Conservation (phyloP, 1,284 basidiomycete species). For the Microbotryum lychnidis-dioicae region DNA sequence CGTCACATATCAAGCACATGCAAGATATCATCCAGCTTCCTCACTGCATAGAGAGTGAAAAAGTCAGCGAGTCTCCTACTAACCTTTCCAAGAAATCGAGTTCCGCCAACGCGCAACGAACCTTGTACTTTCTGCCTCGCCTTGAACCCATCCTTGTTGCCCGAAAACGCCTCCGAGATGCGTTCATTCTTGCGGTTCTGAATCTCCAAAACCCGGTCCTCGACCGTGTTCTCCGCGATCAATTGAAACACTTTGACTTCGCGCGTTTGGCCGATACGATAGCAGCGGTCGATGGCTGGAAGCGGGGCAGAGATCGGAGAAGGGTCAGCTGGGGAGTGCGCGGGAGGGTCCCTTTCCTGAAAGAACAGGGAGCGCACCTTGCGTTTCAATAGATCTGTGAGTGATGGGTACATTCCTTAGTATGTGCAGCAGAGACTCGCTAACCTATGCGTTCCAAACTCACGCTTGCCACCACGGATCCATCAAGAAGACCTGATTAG, state of each 20-base stretch:
- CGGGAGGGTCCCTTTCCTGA: no score
- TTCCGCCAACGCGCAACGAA: neutral
- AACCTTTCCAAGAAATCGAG: no score
- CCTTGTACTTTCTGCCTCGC: slow-evolving; percentile 8
- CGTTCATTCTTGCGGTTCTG: slow-evolving; percentile 36
- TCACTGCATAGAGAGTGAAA: neutral
- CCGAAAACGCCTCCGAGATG: slow-evolving; percentile 32
- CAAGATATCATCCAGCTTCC: slow-evolving; percentile 2
- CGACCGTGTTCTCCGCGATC: slow-evolving; percentile 36
- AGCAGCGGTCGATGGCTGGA: slow-evolving; percentile 35
- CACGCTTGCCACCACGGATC: slow-evolving; percentile 34
- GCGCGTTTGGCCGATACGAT: slow-evolving; percentile 38
- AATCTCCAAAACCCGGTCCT: slow-evolving; percentile 35
- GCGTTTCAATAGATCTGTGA: slow-evolving; percentile 26
- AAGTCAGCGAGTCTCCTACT: no score
- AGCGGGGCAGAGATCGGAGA: no score
- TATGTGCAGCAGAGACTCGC: neutral
- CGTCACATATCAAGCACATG: neutral
- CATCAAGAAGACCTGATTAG: slow-evolving; percentile 31
- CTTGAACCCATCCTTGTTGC: slow-evolving; percentile 17
- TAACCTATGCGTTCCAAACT: neutral
- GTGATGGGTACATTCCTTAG: no score
- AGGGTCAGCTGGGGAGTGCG: no score
- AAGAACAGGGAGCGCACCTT: slow-evolving; percentile 10
- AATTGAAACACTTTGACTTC: slow-evolving; percentile 35